These are phyloP conservation scores for Beauveria bassiana DNA, from an alignment of 2,329 filamentous ascomycete species.

Conservation along the genomic window DNA sequence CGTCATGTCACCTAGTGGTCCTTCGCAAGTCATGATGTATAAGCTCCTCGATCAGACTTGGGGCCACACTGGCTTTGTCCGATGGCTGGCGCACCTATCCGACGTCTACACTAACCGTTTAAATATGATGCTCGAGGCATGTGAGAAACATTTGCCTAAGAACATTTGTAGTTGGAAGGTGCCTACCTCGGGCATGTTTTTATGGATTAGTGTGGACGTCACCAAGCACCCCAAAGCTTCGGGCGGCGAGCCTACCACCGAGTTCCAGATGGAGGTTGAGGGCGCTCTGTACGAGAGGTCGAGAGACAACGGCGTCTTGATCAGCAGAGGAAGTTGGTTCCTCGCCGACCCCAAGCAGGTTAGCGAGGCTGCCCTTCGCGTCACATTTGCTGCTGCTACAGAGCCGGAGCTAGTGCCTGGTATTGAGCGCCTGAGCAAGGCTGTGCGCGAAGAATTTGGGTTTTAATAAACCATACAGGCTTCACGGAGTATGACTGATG, in stretches of 20 bases:
- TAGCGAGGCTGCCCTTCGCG: constrained; percentile 67
- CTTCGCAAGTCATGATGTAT: constrained; percentile 70
- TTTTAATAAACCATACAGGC: background rate
- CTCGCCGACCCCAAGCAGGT: constrained; percentile 54
- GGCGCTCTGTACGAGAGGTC: constrained; percentile 68
- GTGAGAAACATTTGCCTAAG: constrained; percentile 61
- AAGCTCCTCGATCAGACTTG: constrained; percentile 81
- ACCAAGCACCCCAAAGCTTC: constrained; percentile 48
- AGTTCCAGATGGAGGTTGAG: constrained; percentile 47
- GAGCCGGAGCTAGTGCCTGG: constrained; percentile 9
- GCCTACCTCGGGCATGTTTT: constrained; percentile 81
- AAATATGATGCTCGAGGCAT: constrained; percentile 64
- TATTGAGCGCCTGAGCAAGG: constrained; percentile 8
- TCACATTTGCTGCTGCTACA: constrained; percentile 71
- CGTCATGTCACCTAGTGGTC: constrained; percentile 69
- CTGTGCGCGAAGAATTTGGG: constrained; percentile 7
- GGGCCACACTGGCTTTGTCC: constrained; percentile 80
- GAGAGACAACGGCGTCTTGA: constrained; percentile 63
- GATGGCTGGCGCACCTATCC: constrained; percentile 73
- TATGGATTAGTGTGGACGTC: constrained; percentile 61
- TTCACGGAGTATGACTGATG: background rate
- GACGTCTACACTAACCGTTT: constrained; percentile 66
- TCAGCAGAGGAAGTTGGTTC: constrained; percentile 81
- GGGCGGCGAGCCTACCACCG: background rate
- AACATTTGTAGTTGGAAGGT: constrained; percentile 66